Percentiles rank a stretch among this genome's conserved stretches.
Conservation (phyloP, 192 early-diverging fungal genomes). For the Allomyces macrogynus region DNA sequence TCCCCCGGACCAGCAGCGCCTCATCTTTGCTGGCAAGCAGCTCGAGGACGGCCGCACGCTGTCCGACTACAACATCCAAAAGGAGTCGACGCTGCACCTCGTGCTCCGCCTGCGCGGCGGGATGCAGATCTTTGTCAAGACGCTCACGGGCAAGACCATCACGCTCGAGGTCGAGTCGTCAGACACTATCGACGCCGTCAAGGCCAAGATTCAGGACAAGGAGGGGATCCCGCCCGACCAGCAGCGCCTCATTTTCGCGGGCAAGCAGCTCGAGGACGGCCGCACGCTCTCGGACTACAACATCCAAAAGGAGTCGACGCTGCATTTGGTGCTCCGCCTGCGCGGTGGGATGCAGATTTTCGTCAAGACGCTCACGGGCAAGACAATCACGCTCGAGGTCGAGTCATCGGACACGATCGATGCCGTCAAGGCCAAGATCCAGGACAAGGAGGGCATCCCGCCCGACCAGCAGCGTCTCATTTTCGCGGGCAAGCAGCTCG, state of each 20-base stretch:
- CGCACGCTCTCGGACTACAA: slow-evolving; percentile 55
- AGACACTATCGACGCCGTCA: slow-evolving; percentile 65
- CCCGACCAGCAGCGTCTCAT: slow-evolving; percentile 71
- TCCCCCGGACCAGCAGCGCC: slow-evolving; percentile 55
- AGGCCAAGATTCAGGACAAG: slow-evolving; percentile 68
- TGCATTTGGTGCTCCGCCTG: slow-evolving; percentile 55
- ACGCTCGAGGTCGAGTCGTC: no score
- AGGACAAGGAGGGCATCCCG: slow-evolving; percentile 72
- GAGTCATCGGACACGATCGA: slow-evolving; percentile 58
- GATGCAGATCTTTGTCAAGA: no score
- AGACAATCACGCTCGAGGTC: slow-evolving; percentile 87
- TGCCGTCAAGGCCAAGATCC: slow-evolving; percentile 66
- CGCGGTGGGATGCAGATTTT: slow-evolving; percentile 39
- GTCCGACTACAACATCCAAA: slow-evolving; percentile 52
- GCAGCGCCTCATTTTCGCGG: slow-evolving; percentile 62
- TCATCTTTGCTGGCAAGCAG: slow-evolving; percentile 64
- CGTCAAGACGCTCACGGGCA: slow-evolving; percentile 79
- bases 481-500: slow-evolving; percentile 64
- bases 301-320: slow-evolving; percentile 67
- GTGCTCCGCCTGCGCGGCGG: slow-evolving; percentile 50
- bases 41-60: slow-evolving; percentile 55
- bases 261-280: slow-evolving; percentile 65
- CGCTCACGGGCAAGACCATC: no score
- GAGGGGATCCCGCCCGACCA: slow-evolving; percentile 76
- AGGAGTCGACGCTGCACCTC: slow-evolving; percentile 47